Conservation (phyloP, 164 flowering plant species). For the Buxus sempervirens region DNA sequence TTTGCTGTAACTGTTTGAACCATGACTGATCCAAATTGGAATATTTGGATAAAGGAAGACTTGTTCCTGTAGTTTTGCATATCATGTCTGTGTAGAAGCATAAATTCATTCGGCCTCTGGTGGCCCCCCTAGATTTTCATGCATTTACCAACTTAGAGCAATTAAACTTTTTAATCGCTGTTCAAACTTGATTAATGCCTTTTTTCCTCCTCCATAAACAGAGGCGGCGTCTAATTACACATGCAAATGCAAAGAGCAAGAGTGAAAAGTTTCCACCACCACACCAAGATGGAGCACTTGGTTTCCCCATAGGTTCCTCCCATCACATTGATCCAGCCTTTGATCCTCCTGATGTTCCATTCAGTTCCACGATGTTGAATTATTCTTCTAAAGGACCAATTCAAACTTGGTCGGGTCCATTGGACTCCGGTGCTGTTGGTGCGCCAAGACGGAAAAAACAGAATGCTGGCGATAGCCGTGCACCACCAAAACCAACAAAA, state of each 20-base stretch:
- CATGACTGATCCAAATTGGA: too few species aligned
- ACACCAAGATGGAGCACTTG: slow-evolving; percentile 91
- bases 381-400: slow-evolving; percentile 59
- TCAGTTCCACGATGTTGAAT: slow-evolving; percentile 63
- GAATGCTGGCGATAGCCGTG: slow-evolving; percentile 23
- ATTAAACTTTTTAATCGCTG: too few species aligned
- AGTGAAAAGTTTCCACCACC: slow-evolving; percentile 98
- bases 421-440: slow-evolving; percentile 45
- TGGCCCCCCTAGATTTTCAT: too few species aligned
- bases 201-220: too few species aligned
- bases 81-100: too few species aligned
- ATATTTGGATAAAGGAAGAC: too few species aligned
- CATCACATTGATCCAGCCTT: slow-evolving; percentile 63
- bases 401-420: slow-evolving; percentile 91
- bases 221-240: slow-evolving; percentile 83
- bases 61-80: too few species aligned
- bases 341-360: slow-evolving; percentile 76
- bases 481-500: slow-evolving; percentile 21
- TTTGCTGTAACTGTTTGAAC: too few species aligned
- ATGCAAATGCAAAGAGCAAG: slow-evolving; percentile 95
- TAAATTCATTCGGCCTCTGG: too few species aligned
- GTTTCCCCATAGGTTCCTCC: slow-evolving; percentile 66
- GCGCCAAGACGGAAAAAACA: slow-evolving; percentile 53
- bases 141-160: too few species aligned
- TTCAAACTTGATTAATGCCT: too few species aligned